Evolutionary conservation across 345 rosid species (phyloP).

Genomic region (Murraya paniculata): DNA sequence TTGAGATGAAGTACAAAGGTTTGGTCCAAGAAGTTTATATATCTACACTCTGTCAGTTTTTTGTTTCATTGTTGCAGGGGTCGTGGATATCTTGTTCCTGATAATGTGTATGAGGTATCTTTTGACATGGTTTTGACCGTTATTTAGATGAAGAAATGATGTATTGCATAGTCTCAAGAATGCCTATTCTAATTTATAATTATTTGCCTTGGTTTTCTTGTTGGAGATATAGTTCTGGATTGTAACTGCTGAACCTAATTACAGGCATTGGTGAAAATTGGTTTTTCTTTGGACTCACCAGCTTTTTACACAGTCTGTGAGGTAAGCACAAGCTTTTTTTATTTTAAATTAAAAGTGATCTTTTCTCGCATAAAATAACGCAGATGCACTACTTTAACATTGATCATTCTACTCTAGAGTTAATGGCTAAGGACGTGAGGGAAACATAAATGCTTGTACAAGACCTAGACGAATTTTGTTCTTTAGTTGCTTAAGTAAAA

Average conservation of each 20-base stretch:
- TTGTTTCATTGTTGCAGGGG: conserved; percentile 36
- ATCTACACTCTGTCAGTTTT: not conserved
- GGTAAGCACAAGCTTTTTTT: conserved; percentile 29
- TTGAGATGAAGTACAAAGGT: not conserved
- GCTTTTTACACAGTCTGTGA: conserved; percentile 66
- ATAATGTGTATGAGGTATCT: conserved; percentile 55
- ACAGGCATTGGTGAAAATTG: conserved; percentile 65
- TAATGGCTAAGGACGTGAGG: not conserved
- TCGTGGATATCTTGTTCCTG: conserved; percentile 52
- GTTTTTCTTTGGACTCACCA: conserved; percentile 62
- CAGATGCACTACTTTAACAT: not conserved
- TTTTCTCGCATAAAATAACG: not conserved
- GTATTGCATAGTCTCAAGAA: not conserved
- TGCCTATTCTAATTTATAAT: not conserved
- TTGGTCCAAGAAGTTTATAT: not conserved
- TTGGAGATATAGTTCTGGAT: not conserved
- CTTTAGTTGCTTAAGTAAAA: not conserved
- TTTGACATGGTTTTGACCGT: not conserved
- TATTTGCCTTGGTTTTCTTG: not conserved
- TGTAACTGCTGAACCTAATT: conserved; percentile 14
- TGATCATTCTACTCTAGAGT: not conserved
- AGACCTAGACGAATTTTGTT: not conserved
- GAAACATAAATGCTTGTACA: not conserved
- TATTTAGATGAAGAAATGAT: not conserved
- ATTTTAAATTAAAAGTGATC: not conserved